Conservation (phyloP, 2,329 filamentous ascomycete genomes). For the Phoma sp. region DNA sequence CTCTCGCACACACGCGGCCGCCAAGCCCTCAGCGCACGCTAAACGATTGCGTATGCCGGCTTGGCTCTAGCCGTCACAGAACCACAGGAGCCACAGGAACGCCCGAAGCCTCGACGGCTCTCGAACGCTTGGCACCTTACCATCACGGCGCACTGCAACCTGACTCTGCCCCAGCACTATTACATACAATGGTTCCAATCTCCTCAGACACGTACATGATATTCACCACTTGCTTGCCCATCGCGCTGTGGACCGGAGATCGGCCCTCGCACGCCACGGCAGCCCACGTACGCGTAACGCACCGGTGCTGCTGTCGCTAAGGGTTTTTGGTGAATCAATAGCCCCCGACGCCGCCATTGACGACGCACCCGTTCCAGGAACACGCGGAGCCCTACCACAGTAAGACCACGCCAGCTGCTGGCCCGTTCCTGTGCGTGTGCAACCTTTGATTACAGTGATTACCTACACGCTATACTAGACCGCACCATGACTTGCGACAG, state of each 20-base stretch:
- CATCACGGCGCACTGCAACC: neutral
- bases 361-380: constrained; percentile 12
- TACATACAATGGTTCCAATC: neutral
- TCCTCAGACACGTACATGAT: neutral
- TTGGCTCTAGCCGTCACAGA: constrained; percentile 9
- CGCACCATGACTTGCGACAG: constrained; percentile 2
- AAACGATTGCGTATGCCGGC: constrained; percentile 17
- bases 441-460: neutral
- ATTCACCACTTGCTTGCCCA: too few relatives aligned
- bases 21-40: constrained; percentile 12
- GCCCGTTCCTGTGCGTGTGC: constrained; percentile 1
- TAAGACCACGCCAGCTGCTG: constrained; percentile 9
- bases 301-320: constrained; percentile 1
- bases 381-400: neutral
- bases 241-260: constrained; percentile 5
- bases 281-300: constrained; percentile 17
- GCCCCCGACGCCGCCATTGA: constrained; percentile 4
- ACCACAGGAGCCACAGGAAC: constrained; percentile 5
- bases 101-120: constrained; percentile 9
- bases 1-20: constrained; percentile 3
- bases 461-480: neutral
- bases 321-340: constrained; percentile 12
- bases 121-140: constrained; percentile 1
- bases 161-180: neutral
- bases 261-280: constrained; percentile 7